These are phyloP conservation scores for Candida germanica DNA, from an alignment of 805 yeast genomes.

Conservation along the genomic window DNA sequence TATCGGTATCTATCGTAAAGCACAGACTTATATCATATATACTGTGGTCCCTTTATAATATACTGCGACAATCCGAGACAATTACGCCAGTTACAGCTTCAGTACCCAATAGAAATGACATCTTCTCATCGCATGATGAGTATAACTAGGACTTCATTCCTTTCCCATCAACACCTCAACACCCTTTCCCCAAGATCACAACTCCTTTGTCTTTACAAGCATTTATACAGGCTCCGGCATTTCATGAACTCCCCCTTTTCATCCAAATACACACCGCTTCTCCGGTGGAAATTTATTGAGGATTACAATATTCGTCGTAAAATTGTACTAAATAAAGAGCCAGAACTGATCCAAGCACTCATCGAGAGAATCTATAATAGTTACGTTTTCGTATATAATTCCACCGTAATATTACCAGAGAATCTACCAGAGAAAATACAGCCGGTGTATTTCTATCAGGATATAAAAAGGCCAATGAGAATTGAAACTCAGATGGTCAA, in stretches of 20 bases:
- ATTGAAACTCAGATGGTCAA: constrained; percentile 21
- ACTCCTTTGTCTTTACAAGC: constrained; percentile 30
- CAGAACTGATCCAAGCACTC: constrained; percentile 12
- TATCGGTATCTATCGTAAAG: too few species aligned
- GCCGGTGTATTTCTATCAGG: constrained; percentile 16
- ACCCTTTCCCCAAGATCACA: too few species aligned
- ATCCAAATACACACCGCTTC: constrained; percentile 9
- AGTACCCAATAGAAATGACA: too few species aligned
- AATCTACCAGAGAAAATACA: constrained; percentile 9
- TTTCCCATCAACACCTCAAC: too few species aligned
- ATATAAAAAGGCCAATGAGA: constrained; percentile 15
- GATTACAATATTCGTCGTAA: constrained; percentile 17
- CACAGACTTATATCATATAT: too few species aligned
- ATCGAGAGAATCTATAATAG: constrained; percentile 24
- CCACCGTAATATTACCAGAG: constrained; percentile 22
- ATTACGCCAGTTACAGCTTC: too few species aligned
- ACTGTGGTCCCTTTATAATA: too few species aligned
- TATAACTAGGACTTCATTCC: too few species aligned
- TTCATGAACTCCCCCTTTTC: constrained; percentile 19
- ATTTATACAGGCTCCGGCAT: constrained; percentile 29
- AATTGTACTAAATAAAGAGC: constrained; percentile 10
- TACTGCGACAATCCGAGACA: too few species aligned
- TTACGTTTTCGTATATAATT: constrained; percentile 28
- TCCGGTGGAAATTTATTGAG: constrained; percentile 26
- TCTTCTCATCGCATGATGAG: too few species aligned